Conservation (phyloP, 2,329 filamentous ascomycete genomes). For the Colletotrichum simmondsii region DNA sequence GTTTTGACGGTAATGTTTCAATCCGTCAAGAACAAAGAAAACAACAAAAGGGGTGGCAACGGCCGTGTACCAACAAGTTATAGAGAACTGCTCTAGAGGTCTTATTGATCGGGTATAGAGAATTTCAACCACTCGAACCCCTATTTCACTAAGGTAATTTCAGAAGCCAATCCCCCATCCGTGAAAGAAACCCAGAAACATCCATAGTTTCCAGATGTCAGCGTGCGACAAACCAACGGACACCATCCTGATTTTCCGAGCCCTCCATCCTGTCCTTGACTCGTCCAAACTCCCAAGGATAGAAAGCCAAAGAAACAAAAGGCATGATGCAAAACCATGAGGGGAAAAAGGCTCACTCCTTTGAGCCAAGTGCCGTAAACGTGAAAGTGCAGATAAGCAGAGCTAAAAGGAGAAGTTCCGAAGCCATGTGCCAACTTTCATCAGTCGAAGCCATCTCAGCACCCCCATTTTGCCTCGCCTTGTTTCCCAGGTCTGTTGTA, state of each 20-base stretch:
- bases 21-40: slow-evolving; percentile 9
- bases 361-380: neutral
- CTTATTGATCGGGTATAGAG: slow-evolving; percentile 10
- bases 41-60: neutral
- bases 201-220: neutral
- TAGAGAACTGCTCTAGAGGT: slow-evolving; percentile 12
- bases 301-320: slow-evolving; percentile 8
- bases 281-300: neutral
- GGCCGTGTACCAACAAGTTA: neutral
- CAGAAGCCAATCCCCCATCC: neutral
- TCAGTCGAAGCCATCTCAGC: neutral
- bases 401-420: neutral
- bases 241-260: neutral
- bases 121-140: slow-evolving; percentile 14
- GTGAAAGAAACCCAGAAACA: slow-evolving; percentile 20
- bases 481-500: neutral
- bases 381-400: neutral
- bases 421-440: neutral
- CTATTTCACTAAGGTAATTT: slow-evolving; percentile 5
- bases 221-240: slow-evolving; percentile 17
- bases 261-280: neutral
- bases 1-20: neutral
- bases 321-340: slow-evolving; percentile 1
- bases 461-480: neutral
- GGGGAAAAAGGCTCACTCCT: neutral